Evolutionary conservation across 192 early-diverging fungal genomes (phyloP), one percentile per base, ranked within the genome.

Genomic region (Oehlia diaphana): DNA sequence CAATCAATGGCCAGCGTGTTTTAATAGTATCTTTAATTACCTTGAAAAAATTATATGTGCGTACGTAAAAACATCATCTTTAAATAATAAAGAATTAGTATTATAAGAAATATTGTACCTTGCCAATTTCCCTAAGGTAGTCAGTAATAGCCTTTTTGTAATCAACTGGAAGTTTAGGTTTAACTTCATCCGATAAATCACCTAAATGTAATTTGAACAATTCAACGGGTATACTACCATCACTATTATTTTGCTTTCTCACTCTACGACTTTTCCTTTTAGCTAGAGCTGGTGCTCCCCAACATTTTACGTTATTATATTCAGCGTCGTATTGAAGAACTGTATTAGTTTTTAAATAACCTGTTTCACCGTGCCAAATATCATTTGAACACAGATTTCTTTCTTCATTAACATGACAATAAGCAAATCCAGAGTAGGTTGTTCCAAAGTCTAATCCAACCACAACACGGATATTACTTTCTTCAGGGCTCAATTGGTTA

Each of bases 151-250:
- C 72, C 28, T 47, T 44, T 50, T 73, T 58, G 10, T 31, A 73
- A 19, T 26, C 47, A 49, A 73, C 8, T 31, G 42, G 42, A 50
- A 44, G 23, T 49, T 16, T 39, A 1, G 47, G 50, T 37, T n/a
- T 23, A 50, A 44, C 23, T 13, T 23, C 23, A 26, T 50, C 74
- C 28, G 82, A 9, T 35, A 49, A 21, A 12, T 71, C 39, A 53
- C 21, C n/a, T 12, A 73, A 58, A 37, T 50, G n/a, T 13, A 73
- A 26, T 23, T 73, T 73, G 42, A 73, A 73, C 23, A 73, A 73
- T 58, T 73, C 72, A 26, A 26, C 26, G 26, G 26, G 26, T 26
- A 26, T 26, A 19, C 44, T 31, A 13, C 16, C 2, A 0, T 64
- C 12, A 0, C 9, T 28, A 3, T n/a, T n/a, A n/a, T 31, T 16